Evolutionary conservation across 305 asterid species (phyloP), one percentile per base, ranked within the genome.

Genomic region (Fraxinus floribunda): DNA sequence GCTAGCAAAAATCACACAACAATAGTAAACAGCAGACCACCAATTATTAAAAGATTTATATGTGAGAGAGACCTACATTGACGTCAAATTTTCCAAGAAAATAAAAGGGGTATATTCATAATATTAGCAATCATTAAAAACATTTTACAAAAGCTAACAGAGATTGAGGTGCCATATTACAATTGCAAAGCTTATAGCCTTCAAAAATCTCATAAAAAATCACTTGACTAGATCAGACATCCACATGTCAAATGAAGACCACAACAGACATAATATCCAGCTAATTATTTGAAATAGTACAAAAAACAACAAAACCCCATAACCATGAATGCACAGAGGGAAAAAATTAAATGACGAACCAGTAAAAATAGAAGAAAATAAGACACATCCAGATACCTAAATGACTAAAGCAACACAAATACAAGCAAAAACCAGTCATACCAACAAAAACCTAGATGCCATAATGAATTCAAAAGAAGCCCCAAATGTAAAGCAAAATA

Each of bases 221-320:
- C 76, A 5, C 44, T 34, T 15, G 44, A 71, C 22, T 7, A 34
- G 18, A 71, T 32, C 76, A 71, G 76, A 71, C 6, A 16, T 71
- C 76, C 76, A 71, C 46, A 29, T 29, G 76, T 34, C 76, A 13
- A 71, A 30, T 71, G 76, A 71, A 34, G 46, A 34, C 76, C 76
- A 32, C 24, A 71, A 32, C 44, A 71, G 4, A 32, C n/a, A 16
- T 1, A 30, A 32, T 34, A 30, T 4, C 7, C 22, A 29, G 38
- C 20, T 15, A 26, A 16, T 7, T 32, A 70, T 15, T 29, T 32
- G 76, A 68, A 68, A 68, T 26, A 20, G n/a, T 13, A 68, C 38
- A 26, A 26, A 29, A 68, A 13, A 68, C 11, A 68, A 10, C 75
- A 68, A 68, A 60, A 60, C 34, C 18, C 20, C 74, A 11, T 68